Conservation (phyloP, 2,329 filamentous ascomycete genomes). For the Chaetomium olivaceum region DNA sequence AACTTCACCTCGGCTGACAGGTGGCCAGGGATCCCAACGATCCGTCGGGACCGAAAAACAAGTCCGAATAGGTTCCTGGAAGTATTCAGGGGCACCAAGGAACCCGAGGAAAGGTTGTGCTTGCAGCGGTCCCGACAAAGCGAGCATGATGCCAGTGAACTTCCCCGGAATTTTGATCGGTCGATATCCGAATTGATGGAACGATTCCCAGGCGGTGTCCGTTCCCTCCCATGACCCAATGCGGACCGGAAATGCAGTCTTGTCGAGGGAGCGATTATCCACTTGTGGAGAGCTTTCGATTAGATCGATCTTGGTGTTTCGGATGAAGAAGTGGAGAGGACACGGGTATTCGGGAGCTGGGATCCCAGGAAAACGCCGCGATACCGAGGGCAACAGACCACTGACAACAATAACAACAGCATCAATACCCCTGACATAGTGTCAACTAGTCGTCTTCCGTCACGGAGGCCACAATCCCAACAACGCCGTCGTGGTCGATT, state of each 20-base stretch:
- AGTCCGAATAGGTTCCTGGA: neutral
- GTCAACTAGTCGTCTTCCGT: too few relatives aligned
- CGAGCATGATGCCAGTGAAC: neutral
- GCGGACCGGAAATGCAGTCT: neutral
- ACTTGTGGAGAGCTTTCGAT: neutral
- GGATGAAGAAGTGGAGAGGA: neutral
- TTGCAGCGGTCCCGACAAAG: neutral
- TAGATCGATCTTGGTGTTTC: neutral
- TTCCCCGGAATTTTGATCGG: neutral
- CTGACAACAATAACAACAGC: neutral
- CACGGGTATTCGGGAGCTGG: neutral
- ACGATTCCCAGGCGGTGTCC: neutral
- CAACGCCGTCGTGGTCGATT: neutral
- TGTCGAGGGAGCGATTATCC: neutral
- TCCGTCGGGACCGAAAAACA: neutral
- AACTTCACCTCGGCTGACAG: neutral
- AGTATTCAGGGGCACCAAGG: neutral
- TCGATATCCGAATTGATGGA: neutral
- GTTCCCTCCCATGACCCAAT: neutral
- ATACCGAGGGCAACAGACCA: neutral
- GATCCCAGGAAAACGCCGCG: neutral
- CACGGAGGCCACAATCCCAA: neutral
- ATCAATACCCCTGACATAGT: neutral
- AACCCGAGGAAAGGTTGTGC: neutral
- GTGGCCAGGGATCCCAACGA: neutral